These are phyloP conservation scores for Pogostemon cablin DNA, from an alignment of 257 asterid genomes.

Conservation along the genomic window DNA sequence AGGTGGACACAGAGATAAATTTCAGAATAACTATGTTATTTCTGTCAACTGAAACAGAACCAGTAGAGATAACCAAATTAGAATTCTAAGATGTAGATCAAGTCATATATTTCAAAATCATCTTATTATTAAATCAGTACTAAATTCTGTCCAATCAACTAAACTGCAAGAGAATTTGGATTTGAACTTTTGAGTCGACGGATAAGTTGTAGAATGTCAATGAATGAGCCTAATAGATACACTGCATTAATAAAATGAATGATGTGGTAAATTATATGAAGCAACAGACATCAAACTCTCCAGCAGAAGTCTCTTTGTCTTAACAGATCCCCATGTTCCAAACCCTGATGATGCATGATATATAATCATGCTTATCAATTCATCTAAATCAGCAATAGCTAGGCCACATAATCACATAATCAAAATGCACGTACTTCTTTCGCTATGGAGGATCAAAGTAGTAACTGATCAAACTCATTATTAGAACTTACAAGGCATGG, in stretches of 20 bases:
- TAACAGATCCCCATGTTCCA: not conserved
- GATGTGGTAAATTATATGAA: not conserved
- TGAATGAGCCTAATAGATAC: conserved; percentile 18
- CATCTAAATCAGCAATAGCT: not conserved
- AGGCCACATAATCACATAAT: not conserved
- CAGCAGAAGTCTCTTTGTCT: too few relatives aligned
- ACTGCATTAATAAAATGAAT: not conserved
- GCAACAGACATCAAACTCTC: not conserved
- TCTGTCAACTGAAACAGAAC: conserved; percentile 8
- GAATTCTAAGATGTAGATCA: conserved; percentile 4
- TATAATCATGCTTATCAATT: conserved; percentile 3
- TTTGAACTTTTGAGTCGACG: not conserved
- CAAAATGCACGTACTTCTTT: conserved; percentile 7
- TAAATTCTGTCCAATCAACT: not conserved
- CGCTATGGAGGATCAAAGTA: conserved; percentile 15
- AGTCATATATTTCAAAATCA: conserved; percentile 6
- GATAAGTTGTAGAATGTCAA: not conserved
- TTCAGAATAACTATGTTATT: conserved; percentile 6
- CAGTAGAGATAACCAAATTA: conserved; percentile 22
- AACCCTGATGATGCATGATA: conserved; percentile 3
- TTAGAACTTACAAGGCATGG: too few relatives aligned
- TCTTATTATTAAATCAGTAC: conserved; percentile 21
- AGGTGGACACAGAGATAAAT: conserved; percentile 12
- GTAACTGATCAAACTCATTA: not conserved
- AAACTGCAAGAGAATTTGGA: conserved; percentile 16